These are phyloP conservation scores for Ocimum tenuiflorum DNA, from an alignment of 257 asterid genomes.

Conservation along the genomic window DNA sequence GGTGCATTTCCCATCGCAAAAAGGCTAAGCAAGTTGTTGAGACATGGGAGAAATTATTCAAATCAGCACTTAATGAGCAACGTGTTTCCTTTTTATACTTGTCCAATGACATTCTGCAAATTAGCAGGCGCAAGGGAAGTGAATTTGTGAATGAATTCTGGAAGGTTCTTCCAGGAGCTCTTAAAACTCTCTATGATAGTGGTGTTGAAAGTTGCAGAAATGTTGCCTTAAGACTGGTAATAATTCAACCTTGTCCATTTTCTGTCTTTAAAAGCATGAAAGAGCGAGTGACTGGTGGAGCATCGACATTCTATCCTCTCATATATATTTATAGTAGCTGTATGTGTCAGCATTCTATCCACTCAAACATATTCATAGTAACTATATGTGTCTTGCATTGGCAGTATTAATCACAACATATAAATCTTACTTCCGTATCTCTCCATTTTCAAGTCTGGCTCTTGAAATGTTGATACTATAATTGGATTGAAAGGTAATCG, in stretches of 20 bases:
- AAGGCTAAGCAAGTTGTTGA: constrained; percentile 89
- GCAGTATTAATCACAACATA: not conserved
- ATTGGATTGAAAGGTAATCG: too few species aligned
- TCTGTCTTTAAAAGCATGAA: constrained; percentile 1
- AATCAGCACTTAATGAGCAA: constrained; percentile 66
- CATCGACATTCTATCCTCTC: not conserved
- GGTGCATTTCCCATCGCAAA: constrained; percentile 80
- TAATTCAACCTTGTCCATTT: constrained; percentile 2
- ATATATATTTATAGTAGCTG: not conserved
- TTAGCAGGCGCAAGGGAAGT: constrained; percentile 92
- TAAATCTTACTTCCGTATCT: not conserved
- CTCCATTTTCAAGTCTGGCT: not conserved
- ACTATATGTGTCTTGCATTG: constrained; percentile 18
- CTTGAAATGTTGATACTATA: too few species aligned
- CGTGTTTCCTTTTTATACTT: constrained; percentile 73
- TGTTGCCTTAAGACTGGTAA: constrained; percentile 87
- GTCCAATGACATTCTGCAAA: constrained; percentile 91
- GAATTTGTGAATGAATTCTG: constrained; percentile 95
- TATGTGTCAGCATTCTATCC: too few species aligned
- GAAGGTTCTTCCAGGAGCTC: constrained; percentile 81
- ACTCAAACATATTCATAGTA: too few species aligned
- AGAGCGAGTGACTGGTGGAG: not conserved
- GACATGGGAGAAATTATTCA: constrained; percentile 76
- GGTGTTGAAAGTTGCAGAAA: constrained; percentile 65
- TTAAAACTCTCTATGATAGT: constrained; percentile 55